Evolutionary conservation across 352 stramenopile species (phyloP).

Genomic region (Phytophthora parvispora): DNA sequence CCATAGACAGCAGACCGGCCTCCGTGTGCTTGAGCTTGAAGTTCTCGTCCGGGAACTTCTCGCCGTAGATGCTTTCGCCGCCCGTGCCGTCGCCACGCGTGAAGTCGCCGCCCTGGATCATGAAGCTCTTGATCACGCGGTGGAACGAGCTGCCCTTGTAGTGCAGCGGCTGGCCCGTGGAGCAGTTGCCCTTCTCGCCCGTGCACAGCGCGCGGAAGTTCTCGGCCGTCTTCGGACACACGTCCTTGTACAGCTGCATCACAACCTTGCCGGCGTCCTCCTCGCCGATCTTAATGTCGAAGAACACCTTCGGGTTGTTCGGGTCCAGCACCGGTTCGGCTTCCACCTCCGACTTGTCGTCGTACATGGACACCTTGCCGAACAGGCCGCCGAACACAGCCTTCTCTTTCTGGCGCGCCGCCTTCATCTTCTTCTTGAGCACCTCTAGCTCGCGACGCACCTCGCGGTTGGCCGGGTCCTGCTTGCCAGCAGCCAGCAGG

Average conservation of each 20-base stretch:
- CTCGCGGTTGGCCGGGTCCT: conserved; percentile 86
- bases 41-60: conserved; percentile 98
- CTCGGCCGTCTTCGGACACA: conserved; percentile 97
- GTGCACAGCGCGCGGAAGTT: conserved; percentile 99
- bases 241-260: conserved; percentile 98
- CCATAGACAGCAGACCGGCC: conserved; percentile 96
- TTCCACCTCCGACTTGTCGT: conserved; percentile 95
- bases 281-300: conserved; percentile 97
- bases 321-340: conserved; percentile 62
- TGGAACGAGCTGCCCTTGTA: conserved; percentile 99
- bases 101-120: conserved; percentile 98
- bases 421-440: conserved; percentile 90
- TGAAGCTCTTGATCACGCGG: conserved; percentile 97
- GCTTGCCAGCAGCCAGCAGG: conserved; percentile 81
- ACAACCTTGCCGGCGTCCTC: conserved; percentile 92
- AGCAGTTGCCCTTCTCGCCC: conserved; percentile 96
- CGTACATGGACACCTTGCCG: conserved; percentile 97
- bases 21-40: conserved; percentile 98
- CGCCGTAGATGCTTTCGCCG: conserved; percentile 95
- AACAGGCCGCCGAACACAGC: conserved; percentile 97
- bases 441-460: conserved; percentile 80
- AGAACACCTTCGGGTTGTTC: conserved; percentile 98
- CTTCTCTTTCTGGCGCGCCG: conserved; percentile 97
- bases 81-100: conserved; percentile 96
- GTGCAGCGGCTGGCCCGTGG: conserved; percentile 91